These are phyloP conservation scores for Termitomyces sp. DNA, from an alignment of 768 basidiomycete species.

Conservation along the genomic window DNA sequence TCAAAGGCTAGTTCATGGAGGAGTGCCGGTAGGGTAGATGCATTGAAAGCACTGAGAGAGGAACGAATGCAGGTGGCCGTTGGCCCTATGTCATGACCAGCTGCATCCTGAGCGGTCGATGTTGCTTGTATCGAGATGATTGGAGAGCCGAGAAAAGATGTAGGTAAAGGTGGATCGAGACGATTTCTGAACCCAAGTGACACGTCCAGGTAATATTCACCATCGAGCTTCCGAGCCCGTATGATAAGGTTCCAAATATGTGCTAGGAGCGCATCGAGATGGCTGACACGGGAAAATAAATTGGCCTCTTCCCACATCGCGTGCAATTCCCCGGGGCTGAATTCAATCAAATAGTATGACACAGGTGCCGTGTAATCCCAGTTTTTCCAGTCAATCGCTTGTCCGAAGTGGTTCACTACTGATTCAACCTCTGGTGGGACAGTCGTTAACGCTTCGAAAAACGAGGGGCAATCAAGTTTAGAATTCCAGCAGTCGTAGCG, in stretches of 20 bases:
- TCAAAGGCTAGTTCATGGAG: conserved; percentile 29
- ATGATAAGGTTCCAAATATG: conserved; percentile 30
- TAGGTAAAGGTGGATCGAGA: conserved; percentile 18
- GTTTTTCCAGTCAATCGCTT: conserved; percentile 21
- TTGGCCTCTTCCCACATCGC: conserved; percentile 26
- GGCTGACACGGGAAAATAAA: conserved; percentile 19
- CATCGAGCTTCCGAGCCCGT: conserved; percentile 20
- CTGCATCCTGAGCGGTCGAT: conserved; percentile 6
- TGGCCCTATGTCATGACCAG: conserved; percentile 8
- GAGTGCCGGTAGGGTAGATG: conserved; percentile 20
- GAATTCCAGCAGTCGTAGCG: conserved; percentile 28
- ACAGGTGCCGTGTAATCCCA: conserved; percentile 23
- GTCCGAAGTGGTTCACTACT: conserved; percentile 12
- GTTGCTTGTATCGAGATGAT: conserved; percentile 22
- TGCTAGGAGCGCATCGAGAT: conserved; percentile 30
- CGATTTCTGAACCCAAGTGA: conserved; percentile 20
- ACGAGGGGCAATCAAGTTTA: conserved; percentile 13
- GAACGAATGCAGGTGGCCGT: conserved; percentile 24
- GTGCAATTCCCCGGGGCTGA: conserved; percentile 20
- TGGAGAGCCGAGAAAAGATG: conserved; percentile 27
- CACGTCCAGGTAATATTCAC: conserved; percentile 15
- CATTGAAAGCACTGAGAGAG: conserved; percentile 19
- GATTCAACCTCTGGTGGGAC: conserved; percentile 14
- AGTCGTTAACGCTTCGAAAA: conserved; percentile 10
- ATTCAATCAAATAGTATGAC: conserved; percentile 20